These are phyloP conservation scores for Sutorius eximius DNA, from an alignment of 1,284 basidiomycete genomes.

Conservation along the genomic window DNA sequence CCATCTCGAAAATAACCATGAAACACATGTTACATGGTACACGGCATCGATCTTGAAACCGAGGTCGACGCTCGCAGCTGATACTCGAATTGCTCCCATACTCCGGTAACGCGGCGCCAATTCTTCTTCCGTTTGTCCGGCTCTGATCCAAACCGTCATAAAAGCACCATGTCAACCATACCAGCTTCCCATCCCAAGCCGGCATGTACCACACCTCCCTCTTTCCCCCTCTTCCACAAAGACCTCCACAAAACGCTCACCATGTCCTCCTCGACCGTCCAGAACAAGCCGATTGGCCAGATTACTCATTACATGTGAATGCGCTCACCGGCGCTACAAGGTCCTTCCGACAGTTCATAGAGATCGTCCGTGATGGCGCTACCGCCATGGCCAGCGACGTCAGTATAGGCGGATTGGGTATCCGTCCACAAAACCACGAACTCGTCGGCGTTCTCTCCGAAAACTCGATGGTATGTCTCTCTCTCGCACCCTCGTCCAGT, in stretches of 20 bases:
- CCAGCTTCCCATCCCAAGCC: background rate
- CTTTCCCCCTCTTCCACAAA: conserved; percentile 37
- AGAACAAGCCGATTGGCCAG: conserved; percentile 50
- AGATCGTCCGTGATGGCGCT: conserved; percentile 52
- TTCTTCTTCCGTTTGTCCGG: conserved; percentile 2
- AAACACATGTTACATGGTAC: too few species aligned
- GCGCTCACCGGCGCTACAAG: conserved; percentile 48
- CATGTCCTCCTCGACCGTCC: conserved; percentile 55
- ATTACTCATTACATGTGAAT: conserved; percentile 60
- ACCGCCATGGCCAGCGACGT: conserved; percentile 53
- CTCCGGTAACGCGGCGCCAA: conserved; percentile 4
- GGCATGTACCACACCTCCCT: conserved; percentile 42
- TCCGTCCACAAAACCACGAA: conserved; percentile 48
- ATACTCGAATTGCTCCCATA: background rate
- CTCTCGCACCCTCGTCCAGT: background rate
- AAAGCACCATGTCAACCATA: conserved; percentile 7
- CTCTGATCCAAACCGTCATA: conserved; percentile 4
- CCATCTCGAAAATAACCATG: too few species aligned
- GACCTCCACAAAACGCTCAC: conserved; percentile 55
- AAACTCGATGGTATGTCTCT: conserved; percentile 57
- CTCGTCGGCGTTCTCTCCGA: conserved; percentile 68
- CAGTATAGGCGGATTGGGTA: conserved; percentile 54
- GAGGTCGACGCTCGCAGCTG: background rate
- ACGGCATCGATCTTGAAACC: too few species aligned
- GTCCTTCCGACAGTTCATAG: conserved; percentile 49